Evolutionary conservation across 345 rosid species (phyloP), one percentile per base, ranked within the genome.

Genomic region (Rubroshorea leprosula): DNA sequence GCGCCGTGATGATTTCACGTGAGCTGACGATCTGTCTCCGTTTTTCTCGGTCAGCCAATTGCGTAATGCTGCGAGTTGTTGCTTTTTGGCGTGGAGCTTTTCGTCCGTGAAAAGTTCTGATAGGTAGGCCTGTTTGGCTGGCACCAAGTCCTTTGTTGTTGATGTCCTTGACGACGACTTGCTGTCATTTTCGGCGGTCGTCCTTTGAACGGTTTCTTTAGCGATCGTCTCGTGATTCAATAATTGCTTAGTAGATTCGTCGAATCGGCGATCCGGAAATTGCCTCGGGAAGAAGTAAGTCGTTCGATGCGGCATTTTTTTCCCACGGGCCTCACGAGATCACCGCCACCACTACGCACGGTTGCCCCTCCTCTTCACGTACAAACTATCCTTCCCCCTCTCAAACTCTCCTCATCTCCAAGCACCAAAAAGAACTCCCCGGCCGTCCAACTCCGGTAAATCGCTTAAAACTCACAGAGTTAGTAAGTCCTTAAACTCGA

Each of bases 231-330:
- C 95, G 68, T 77, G 87, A 70, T 78, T 78, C 55, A 68, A 72
- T 52, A 55, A 64, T 23, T 66, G 66, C 56, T 78, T 76, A 4
- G 71, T 14, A 24, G 83, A 71, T 12, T 84, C 70, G 70, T 79
- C 91, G 69, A 79, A 75, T 24, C 82, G 85, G n/a, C 74, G 85
- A 68, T 88, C 96, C 16, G 89, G 95, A 59, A 91, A 86, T 69
- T 88, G 98, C 78, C 98, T 78, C n/a, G 96, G 96, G 78, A 92
- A 92, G 83, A 92, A 79, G 85, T 92, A 92, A 63, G 98, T 92
- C 1, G 96, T 77, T 57, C 98, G 76, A 71, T 92, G 98, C 75
- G 98, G 98, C 96, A 92, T 92, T 60, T 71, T 54, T 29, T n/a
- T n/a, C n/a, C n/a, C 72, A 54, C 68, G 48, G 41, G 18, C 61